phyloP scores from a whole-genome alignment of 2,329 filamentous ascomycete species.

The Pyrenochaeta sp. region DNA sequence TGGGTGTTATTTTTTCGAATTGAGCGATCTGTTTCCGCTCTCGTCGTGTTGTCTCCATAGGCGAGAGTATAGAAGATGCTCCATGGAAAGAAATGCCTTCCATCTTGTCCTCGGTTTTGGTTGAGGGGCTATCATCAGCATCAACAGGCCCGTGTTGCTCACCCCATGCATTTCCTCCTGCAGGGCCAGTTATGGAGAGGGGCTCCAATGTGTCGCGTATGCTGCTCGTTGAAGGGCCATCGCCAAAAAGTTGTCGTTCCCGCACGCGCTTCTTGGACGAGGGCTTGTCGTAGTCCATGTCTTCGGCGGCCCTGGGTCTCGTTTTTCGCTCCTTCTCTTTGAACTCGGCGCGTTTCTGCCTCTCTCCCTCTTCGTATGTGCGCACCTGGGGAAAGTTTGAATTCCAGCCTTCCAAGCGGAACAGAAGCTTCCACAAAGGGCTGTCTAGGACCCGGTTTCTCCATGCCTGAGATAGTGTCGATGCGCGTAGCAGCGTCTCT shows the following conservation, averaged over 20 bases:
- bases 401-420: constrained; percentile 86
- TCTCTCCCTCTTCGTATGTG: constrained; percentile 68
- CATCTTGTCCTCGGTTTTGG: constrained; percentile 47
- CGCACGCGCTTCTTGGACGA: constrained; percentile 63
- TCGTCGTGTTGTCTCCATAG: constrained; percentile 21
- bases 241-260: constrained; percentile 54
- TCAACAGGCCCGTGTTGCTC: constrained; percentile 60
- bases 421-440: constrained; percentile 85
- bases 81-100: constrained; percentile 46
- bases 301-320: constrained; percentile 55
- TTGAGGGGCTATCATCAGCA: constrained; percentile 50
- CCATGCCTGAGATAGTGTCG: constrained; percentile 83
- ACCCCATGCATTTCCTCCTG: constrained; percentile 48
- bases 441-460: constrained; percentile 81
- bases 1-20: constrained; percentile 11
- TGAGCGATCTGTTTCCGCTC: constrained; percentile 24
- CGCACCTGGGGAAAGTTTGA: constrained; percentile 71
- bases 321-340: constrained; percentile 55
- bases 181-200: constrained; percentile 25
- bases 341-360: constrained; percentile 48
- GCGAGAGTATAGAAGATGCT: constrained; percentile 23
- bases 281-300: constrained; percentile 59
- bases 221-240: constrained; percentile 33
- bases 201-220: constrained; percentile 31
- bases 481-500: constrained; percentile 79